Percentiles rank a stretch among this genome's conserved stretches.
Conservation (phyloP, 2,329 filamentous ascomycete species). For the Colletotrichum tofieldiae region DNA sequence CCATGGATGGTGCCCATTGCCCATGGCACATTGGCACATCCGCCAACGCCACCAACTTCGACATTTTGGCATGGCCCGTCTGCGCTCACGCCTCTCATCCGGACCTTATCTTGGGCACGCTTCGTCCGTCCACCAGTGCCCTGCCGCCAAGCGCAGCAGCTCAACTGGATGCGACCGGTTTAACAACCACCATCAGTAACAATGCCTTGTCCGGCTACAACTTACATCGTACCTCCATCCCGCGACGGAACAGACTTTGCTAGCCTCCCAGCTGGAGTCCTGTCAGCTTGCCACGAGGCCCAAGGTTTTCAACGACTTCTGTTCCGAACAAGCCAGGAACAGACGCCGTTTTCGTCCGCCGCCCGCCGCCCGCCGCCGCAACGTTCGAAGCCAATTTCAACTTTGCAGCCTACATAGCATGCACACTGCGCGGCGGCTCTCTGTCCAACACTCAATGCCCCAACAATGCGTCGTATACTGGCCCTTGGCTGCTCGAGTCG, state of each 20-base stretch:
- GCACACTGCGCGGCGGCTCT: constrained; percentile 10
- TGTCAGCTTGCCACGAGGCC: constrained; percentile 22
- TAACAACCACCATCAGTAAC: background rate
- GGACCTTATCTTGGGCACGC: constrained; percentile 1
- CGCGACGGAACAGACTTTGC: background rate
- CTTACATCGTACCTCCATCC: background rate
- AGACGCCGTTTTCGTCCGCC: background rate
- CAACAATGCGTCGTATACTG: background rate
- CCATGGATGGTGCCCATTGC: background rate
- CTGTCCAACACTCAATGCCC: constrained; percentile 4
- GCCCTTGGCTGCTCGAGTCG: constrained; percentile 15
- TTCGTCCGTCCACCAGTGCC: constrained; percentile 10
- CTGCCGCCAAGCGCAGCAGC: constrained; percentile 10
- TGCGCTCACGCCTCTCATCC: constrained; percentile 3
- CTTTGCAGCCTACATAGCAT: constrained; percentile 1
- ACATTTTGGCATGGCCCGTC: background rate
- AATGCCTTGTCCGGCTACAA: background rate
- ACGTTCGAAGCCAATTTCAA: constrained; percentile 14
- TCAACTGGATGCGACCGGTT: background rate
- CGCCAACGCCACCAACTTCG: background rate
- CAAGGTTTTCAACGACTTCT: constrained; percentile 23
- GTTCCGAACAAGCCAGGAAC: constrained; percentile 15
- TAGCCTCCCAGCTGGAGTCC: constrained; percentile 2
- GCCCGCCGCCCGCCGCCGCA: background rate
- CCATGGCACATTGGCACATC: background rate